These are phyloP conservation scores for Pterocarpus santalinus DNA, from an alignment of 306 rosid genomes.

Conservation along the genomic window DNA sequence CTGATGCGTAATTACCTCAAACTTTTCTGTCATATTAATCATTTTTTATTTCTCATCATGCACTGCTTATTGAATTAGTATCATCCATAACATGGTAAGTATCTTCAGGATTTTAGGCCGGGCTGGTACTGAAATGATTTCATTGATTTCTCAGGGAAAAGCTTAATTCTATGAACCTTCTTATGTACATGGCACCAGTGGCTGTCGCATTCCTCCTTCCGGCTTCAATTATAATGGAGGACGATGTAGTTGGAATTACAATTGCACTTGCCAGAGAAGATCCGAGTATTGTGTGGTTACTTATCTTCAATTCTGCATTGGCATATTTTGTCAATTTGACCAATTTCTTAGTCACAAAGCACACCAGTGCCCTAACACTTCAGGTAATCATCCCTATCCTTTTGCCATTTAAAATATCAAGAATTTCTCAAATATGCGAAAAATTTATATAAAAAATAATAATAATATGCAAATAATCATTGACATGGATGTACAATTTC, in stretches of 20 bases:
- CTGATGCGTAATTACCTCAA: constrained; percentile 55
- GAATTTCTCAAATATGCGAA: background rate
- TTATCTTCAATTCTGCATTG: constrained; percentile 54
- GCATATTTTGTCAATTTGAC: constrained; percentile 65
- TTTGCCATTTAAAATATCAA: background rate
- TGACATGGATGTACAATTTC: background rate
- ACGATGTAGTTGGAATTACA: constrained; percentile 54
- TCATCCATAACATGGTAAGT: background rate
- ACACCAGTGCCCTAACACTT: constrained; percentile 63
- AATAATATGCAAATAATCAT: background rate
- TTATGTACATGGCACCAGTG: constrained; percentile 65
- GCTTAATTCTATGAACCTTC: constrained; percentile 61
- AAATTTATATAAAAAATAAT: background rate
- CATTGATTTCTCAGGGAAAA: constrained; percentile 53
- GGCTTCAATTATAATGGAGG: constrained; percentile 57
- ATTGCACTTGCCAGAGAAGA: constrained; percentile 59
- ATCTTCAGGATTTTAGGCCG: constrained; percentile 31
- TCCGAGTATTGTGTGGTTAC: constrained; percentile 52
- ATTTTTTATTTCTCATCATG: constrained; percentile 23
- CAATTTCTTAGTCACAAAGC: constrained; percentile 73
- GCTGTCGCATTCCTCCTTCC: constrained; percentile 62
- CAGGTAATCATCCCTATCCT: constrained; percentile 46
- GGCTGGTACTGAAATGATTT: constrained; percentile 49
- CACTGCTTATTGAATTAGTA: constrained; percentile 20
- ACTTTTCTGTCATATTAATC: constrained; percentile 37